Evolutionary conservation across 495 filamentous ascomycete species (phyloP).

Genomic region (Cetradonia linearis): DNA sequence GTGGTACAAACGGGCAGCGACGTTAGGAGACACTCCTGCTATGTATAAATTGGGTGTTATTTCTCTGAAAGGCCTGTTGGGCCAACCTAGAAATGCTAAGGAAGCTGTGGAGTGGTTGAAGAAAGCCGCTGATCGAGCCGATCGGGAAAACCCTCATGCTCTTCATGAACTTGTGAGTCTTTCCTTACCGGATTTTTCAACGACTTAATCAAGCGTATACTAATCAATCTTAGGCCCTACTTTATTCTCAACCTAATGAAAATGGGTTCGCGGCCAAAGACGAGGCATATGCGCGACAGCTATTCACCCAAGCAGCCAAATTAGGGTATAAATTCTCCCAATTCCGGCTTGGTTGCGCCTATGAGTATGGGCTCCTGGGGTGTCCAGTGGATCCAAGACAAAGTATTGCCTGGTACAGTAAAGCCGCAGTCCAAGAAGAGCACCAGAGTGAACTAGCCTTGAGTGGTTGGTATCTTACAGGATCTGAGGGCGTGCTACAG

Average conservation of each 20-base stretch:
- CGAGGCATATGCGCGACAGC: conserved; percentile 60
- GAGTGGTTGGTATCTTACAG: conserved; percentile 93
- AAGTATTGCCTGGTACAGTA: conserved; percentile 87
- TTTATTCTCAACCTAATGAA: conserved; percentile 63
- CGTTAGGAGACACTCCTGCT: conserved; percentile 78
- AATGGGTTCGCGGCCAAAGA: conserved; percentile 69
- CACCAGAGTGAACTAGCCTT: conserved; percentile 89
- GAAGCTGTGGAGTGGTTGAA: conserved; percentile 89
- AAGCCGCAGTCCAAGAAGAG: conserved; percentile 85
- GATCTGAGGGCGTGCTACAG: conserved; percentile 72
- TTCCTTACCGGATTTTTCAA: neutral
- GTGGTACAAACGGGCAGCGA: conserved; percentile 92
- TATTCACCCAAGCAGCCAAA: conserved; percentile 82
- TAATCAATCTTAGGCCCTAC: conserved; percentile 40
- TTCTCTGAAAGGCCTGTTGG: conserved; percentile 82
- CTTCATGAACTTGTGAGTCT: conserved; percentile 64
- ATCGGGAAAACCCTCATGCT: conserved; percentile 86
- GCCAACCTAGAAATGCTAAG: conserved; percentile 69
- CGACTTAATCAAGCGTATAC: neutral
- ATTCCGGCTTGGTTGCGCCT: conserved; percentile 75
- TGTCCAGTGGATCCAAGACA: conserved; percentile 69
- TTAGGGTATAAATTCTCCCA: conserved; percentile 93
- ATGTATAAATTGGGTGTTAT: conserved; percentile 99
- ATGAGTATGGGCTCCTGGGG: conserved; percentile 81
- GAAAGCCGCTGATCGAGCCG: conserved; percentile 79